Percentiles rank a stretch among this genome's conserved stretches.
Evolutionary conservation across 2,329 filamentous ascomycete genomes (phyloP).

Genomic region (Beauveria pseudobassiana): DNA sequence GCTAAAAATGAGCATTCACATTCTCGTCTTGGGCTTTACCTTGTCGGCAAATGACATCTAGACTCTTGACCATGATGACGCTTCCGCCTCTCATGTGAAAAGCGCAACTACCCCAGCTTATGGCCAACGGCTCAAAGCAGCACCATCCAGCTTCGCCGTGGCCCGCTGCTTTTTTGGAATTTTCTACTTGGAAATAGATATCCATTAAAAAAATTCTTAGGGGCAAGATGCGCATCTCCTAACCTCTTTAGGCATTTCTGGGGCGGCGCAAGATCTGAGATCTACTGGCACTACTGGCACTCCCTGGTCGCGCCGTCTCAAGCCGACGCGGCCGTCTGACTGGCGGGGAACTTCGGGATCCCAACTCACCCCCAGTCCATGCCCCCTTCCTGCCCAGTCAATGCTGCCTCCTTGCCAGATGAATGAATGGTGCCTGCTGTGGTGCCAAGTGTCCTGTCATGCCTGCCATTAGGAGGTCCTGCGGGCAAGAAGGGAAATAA

Average conservation of each 20-base stretch:
- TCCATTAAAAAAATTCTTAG: not conserved
- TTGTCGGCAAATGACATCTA: too few species aligned
- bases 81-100: too few species aligned
- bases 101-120: not conserved
- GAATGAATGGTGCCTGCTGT: too few species aligned
- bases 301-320: conserved; percentile 5
- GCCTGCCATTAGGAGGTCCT: too few species aligned
- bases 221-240: conserved; percentile 12
- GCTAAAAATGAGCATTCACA: too few species aligned
- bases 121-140: not conserved
- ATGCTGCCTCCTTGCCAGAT: not conserved
- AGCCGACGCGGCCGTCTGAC: conserved; percentile 9
- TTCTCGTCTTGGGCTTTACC: too few species aligned
- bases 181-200: not conserved
- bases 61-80: too few species aligned
- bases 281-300: conserved; percentile 24
- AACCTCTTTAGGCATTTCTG: conserved; percentile 24
- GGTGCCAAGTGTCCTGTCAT: too few species aligned
- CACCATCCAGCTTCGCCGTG: not conserved
- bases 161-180: not conserved
- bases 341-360: conserved; percentile 19
- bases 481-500: too few species aligned
- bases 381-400: not conserved
- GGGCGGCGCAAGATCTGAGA: conserved; percentile 23
- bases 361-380: conserved; percentile 13